Conservation (phyloP, 2,329 filamentous ascomycete genomes). For the Cladorrhinum sp. region DNA sequence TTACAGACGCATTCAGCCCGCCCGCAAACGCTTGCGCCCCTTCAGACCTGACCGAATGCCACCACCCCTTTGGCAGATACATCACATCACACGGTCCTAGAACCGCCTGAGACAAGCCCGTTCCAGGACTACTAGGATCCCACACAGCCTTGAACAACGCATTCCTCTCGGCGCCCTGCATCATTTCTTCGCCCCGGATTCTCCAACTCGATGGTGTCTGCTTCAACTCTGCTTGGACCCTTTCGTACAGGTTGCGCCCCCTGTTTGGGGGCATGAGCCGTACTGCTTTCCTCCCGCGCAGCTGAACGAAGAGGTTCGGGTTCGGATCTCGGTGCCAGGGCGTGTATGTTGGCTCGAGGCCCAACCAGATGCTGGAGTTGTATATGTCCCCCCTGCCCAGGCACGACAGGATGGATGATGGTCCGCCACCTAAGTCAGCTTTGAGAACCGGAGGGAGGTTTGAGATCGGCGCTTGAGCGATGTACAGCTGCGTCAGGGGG, state of each 20-base stretch:
- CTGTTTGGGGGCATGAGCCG: conserved; percentile 64
- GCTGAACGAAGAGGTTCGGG: conserved; percentile 85
- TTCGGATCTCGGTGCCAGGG: conserved; percentile 92
- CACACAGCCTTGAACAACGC: conserved; percentile 70
- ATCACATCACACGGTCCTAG: conserved; percentile 66
- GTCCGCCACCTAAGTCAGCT: conserved; percentile 65
- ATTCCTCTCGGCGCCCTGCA: conserved; percentile 71
- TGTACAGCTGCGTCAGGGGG: conserved; percentile 60
- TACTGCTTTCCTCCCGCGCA: conserved; percentile 69
- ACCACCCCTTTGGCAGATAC: conserved; percentile 82
- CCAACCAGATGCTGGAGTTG: conserved; percentile 82
- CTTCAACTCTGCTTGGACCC: conserved; percentile 42
- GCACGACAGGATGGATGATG: conserved; percentile 57
- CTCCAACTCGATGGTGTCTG: conserved; percentile 39
- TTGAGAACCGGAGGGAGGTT: conserved; percentile 63
- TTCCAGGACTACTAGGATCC: conserved; percentile 38
- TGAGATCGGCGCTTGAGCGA: conserved; percentile 74
- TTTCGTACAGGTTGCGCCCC: conserved; percentile 63
- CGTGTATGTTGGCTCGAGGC: conserved; percentile 80
- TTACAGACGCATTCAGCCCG: conserved; percentile 48
- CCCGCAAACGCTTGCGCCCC: conserved; percentile 38
- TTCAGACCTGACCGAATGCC: conserved; percentile 74
- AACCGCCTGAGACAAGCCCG: conserved; percentile 46
- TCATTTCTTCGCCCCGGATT: conserved; percentile 84
- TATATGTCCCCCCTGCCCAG: conserved; percentile 80